Percentiles rank a stretch among this genome's conserved stretches.
Evolutionary conservation across 345 rosid genomes (phyloP).

Genomic region (Citrus glauca): DNA sequence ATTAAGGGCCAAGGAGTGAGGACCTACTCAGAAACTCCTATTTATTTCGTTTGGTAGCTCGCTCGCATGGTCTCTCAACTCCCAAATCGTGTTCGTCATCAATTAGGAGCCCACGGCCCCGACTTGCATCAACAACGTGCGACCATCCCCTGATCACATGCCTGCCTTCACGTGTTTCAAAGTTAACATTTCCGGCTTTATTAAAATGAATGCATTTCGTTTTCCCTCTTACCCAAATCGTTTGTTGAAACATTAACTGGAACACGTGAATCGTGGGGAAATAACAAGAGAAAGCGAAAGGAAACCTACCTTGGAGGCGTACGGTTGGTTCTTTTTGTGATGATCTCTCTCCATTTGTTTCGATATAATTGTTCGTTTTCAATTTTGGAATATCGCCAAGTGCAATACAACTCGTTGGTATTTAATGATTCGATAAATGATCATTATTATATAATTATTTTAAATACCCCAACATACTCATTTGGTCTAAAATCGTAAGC

Average conservation of each 20-base stretch:
- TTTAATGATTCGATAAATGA: too few species aligned
- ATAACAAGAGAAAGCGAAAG: slow-evolving; percentile 33
- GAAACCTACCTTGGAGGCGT: slow-evolving; percentile 24
- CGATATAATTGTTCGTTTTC: background rate
- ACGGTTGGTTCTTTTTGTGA: background rate
- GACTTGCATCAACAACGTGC: slow-evolving; percentile 18
- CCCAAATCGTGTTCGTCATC: too few species aligned
- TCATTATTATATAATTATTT: too few species aligned
- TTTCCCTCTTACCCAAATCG: background rate
- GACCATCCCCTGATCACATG: slow-evolving; percentile 15
- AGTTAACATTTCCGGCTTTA: background rate
- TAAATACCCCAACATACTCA: too few species aligned
- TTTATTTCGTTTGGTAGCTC: background rate
- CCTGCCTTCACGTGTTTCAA: background rate
- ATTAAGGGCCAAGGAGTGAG: background rate
- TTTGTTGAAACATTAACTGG: background rate
- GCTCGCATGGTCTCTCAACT: background rate
- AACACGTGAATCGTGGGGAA: slow-evolving; percentile 10
- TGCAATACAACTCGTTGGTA: background rate
- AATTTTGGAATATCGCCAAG: background rate
- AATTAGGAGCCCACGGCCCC: background rate
- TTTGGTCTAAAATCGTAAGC: too few species aligned
- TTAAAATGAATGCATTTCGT: background rate
- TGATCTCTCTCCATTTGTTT: background rate
- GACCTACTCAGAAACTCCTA: background rate